Evolutionary conservation across 495 filamentous ascomycete genomes (phyloP).

Genomic region (Beverwykella pulmonaria): DNA sequence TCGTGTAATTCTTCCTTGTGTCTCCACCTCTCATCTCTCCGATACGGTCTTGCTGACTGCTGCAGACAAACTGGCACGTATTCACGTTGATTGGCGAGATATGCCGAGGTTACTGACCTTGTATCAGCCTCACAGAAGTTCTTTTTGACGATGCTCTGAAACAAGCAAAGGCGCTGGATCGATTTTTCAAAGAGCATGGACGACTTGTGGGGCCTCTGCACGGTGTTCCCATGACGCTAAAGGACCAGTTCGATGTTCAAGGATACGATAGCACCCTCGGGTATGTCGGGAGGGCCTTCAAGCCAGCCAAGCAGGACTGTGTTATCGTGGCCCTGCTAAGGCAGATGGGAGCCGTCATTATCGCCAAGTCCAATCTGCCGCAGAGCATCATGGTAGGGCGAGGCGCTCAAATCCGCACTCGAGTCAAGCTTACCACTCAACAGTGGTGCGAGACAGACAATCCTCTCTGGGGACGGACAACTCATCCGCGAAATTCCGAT

Average conservation of each 20-base stretch:
- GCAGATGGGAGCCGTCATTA: conserved; percentile 49
- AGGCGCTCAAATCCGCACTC: neutral
- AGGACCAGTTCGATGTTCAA: conserved; percentile 41
- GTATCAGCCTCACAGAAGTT: conserved; percentile 36
- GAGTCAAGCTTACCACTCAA: neutral
- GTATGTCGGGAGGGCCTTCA: conserved; percentile 39
- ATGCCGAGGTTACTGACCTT: neutral
- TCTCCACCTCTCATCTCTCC: neutral
- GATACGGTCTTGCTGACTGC: conserved; percentile 15
- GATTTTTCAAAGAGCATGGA: conserved; percentile 32
- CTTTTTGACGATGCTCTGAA: conserved; percentile 36
- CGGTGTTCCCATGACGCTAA: conserved; percentile 40
- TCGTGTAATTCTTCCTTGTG: conserved; percentile 21
- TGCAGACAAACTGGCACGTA: conserved; percentile 36
- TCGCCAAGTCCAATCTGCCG: conserved; percentile 47
- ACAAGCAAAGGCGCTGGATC: conserved; percentile 31
- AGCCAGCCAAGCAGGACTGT: conserved; percentile 30
- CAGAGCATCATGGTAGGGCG: conserved; percentile 51
- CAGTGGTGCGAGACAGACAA: conserved; percentile 56
- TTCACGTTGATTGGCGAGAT: neutral
- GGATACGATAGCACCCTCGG: conserved; percentile 40
- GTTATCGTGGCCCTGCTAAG: conserved; percentile 52
- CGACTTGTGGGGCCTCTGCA: conserved; percentile 38
- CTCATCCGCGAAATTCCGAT: conserved; percentile 53
- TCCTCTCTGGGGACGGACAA: conserved; percentile 58